These are phyloP conservation scores for Panicum miliaceum DNA, from an alignment of 176 grass and related monocot genomes.

Conservation along the genomic window DNA sequence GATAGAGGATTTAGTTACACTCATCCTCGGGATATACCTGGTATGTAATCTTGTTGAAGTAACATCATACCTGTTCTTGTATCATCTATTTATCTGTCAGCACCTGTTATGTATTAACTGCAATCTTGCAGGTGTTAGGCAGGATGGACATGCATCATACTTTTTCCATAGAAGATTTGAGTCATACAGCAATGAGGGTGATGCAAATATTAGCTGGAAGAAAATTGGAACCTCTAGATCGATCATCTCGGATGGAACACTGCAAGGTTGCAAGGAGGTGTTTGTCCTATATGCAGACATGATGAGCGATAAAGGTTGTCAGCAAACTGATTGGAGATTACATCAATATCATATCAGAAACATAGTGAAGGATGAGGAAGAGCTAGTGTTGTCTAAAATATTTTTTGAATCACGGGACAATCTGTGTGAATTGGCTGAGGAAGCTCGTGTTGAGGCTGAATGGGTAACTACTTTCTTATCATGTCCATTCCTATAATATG, in stretches of 20 bases:
- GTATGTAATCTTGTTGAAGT: conserved; percentile 50
- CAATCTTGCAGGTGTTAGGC: conserved; percentile 59
- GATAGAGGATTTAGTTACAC: conserved; percentile 48
- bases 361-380: conserved; percentile 46
- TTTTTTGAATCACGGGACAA: conserved; percentile 42
- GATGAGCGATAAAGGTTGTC: conserved; percentile 33
- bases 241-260: conserved; percentile 55
- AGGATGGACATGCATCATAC: conserved; percentile 68
- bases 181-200: conserved; percentile 32
- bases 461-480: conserved; percentile 37
- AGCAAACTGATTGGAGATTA: conserved; percentile 63
- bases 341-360: conserved; percentile 64
- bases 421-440: conserved; percentile 10
- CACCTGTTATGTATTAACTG: conserved; percentile 13
- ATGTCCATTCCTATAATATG: neutral
- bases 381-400: conserved; percentile 77
- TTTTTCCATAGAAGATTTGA: conserved; percentile 80
- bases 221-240: conserved; percentile 50
- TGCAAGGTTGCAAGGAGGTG: conserved; percentile 63
- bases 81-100: conserved; percentile 14
- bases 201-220: conserved; percentile 54
- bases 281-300: conserved; percentile 54
- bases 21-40: conserved; percentile 71
- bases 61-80: conserved; percentile 8
- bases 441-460: neutral